Evolutionary conservation across 192 early-diverging fungal species (phyloP), one percentile per base, ranked within the genome.

Genomic region (Backusella psychrophila): DNA sequence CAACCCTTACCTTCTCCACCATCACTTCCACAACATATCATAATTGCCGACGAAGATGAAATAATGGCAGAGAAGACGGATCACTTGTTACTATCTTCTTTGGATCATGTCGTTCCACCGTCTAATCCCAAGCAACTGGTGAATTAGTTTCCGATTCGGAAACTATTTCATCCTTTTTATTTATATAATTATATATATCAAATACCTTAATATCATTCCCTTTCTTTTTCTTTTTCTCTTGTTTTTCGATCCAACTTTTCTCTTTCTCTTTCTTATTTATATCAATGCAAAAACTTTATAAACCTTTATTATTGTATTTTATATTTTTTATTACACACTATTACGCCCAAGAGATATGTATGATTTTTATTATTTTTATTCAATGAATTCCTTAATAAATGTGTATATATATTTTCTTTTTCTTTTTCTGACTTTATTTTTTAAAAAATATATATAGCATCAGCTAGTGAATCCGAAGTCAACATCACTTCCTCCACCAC

Each of bases 291-390:
- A 68, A 41, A 35, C 34, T 69, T 35, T 39, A 69, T 38, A 69
- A 69, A 23, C 68, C 38, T 29, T 69, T 39, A 35, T 67, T 31
- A 69, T 21, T 69, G 68, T 63, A 63, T 63, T 63, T 63, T 63
- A 63, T 63, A 63, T 63, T 29, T 4, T 63, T 63, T 63, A 63
- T 63, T 63, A 63, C 56, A 29, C 56, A 63, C 26, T 63, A 63
- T 63, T 63, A 63, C 26, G 56, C 56, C 9, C 56, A 63, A 63
- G 56, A 63, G 12, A 69, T 38, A 69, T 35, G 68, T 69, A 35
- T 41, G 21, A 9, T 67, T 67, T 66, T 67, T 67, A 19, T 67
- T 67, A 35, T 36, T 67, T 67, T 67, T 17, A 67, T 67, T 31
- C 11, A 26, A 21, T 39, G 38, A 41, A 38, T 69, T 69, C 21